Percentiles rank a stretch among this genome's conserved stretches.
These are phyloP conservation scores for Chytridiales sp. DNA, from an alignment of 371 early-diverging fungal species.

Conservation along the genomic window DNA sequence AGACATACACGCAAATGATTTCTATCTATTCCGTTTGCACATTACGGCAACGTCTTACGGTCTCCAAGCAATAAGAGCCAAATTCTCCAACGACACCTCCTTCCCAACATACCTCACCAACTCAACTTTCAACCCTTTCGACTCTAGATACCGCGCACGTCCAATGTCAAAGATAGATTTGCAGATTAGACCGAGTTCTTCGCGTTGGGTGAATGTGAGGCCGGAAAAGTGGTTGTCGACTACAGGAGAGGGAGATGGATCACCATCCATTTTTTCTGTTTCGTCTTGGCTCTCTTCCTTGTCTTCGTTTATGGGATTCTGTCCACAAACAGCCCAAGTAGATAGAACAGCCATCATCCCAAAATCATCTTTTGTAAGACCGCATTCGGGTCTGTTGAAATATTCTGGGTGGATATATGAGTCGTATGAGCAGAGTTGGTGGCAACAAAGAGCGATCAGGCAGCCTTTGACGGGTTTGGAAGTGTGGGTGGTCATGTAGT, in stretches of 20 bases:
- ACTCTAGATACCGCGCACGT: neutral
- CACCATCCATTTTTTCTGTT: neutral
- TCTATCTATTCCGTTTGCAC: no score
- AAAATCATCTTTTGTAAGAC: neutral
- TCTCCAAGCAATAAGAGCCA: constrained; percentile 5
- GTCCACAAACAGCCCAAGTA: constrained; percentile 4
- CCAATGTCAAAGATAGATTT: neutral
- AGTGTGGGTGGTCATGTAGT: neutral
- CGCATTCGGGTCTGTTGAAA: neutral
- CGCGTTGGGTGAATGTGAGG: neutral
- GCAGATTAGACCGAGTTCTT: neutral
- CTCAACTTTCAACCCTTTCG: neutral
- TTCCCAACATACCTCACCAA: neutral
- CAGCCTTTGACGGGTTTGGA: neutral
- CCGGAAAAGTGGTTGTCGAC: neutral
- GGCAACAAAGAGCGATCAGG: constrained; percentile 13
- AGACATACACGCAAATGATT: no score
- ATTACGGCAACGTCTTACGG: no score
- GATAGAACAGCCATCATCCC: neutral
- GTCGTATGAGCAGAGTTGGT: neutral
- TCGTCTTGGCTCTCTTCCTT: neutral
- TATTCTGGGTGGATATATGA: constrained; percentile 7
- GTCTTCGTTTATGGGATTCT: neutral
- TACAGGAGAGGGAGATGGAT: neutral
- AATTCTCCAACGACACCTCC: neutral